Evolutionary conservation across 1,284 basidiomycete species (phyloP).

Genomic region (Sanghuangporus weigelae): DNA sequence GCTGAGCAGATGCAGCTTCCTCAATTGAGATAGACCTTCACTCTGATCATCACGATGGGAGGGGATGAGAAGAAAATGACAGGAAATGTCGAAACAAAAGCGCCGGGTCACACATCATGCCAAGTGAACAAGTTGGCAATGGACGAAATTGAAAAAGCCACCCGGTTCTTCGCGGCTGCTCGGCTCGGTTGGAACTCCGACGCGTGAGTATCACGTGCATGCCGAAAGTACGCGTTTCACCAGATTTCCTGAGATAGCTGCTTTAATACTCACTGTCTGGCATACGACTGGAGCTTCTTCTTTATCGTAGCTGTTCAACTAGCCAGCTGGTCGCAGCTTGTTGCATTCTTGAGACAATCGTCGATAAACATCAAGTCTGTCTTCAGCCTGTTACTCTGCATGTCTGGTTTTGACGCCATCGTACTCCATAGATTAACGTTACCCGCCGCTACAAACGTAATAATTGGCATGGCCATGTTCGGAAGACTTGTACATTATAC

Average conservation of each 20-base stretch:
- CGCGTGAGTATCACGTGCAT: not conserved
- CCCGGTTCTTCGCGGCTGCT: not conserved
- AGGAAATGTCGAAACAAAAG: not conserved
- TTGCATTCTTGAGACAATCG: not conserved
- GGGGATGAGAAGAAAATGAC: not conserved
- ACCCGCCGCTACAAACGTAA: not conserved
- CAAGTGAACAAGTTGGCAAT: no score
- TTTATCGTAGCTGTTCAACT: not conserved
- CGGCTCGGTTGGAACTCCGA: not conserved
- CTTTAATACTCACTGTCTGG: not conserved
- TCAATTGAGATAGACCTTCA: not conserved
- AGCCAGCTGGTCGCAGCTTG: no score
- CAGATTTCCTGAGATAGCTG: not conserved
- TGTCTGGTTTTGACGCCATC: not conserved
- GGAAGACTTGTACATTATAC: slow-evolving; percentile 83
- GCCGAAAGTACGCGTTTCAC: not conserved
- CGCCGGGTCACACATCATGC: not conserved
- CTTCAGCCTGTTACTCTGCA: not conserved
- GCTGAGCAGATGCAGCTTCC: not conserved
- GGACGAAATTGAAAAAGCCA: not conserved
- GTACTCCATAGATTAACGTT: not conserved
- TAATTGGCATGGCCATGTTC: slow-evolving; percentile 29
- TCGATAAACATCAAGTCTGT: not conserved
- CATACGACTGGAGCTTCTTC: not conserved
- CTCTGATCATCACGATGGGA: not conserved